Evolutionary conservation across 805 yeast genomes (phyloP).

Genomic region (Brettanomyces naardenensis): DNA sequence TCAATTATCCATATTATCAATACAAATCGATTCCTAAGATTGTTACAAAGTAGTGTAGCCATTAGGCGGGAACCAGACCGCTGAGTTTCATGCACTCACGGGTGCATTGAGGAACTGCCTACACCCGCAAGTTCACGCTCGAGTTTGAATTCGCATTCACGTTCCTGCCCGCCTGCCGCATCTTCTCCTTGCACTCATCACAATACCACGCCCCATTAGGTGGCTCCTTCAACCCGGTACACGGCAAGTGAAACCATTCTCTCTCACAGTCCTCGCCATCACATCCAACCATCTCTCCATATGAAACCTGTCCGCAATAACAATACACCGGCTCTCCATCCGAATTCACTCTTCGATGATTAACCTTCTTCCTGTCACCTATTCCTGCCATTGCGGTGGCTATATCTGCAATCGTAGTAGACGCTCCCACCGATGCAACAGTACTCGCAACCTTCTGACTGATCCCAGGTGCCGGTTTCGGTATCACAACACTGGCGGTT

Average conservation of each 20-base stretch:
- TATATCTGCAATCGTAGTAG: slow-evolving; percentile 4
- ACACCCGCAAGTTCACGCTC: no score
- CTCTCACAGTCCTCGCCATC: slow-evolving; percentile 88
- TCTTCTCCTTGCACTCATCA: slow-evolving; percentile 44
- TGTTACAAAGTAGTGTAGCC: no score
- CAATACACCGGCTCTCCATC: slow-evolving; percentile 77
- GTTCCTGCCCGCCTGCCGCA: no score
- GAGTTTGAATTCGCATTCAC: no score
- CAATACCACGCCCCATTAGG: slow-evolving; percentile 87
- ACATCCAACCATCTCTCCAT: slow-evolving; percentile 99
- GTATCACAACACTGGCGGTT: no score
- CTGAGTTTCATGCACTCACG: no score
- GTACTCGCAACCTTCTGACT: background rate
- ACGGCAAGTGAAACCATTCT: slow-evolving; percentile 95
- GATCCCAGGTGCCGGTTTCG: background rate
- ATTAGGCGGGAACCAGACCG: no score
- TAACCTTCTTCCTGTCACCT: slow-evolving; percentile 1
- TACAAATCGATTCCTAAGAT: no score
- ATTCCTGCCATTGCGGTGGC: slow-evolving; percentile 3
- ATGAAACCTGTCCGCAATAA: slow-evolving; percentile 93
- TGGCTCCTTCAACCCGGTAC: slow-evolving; percentile 77
- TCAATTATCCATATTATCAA: no score
- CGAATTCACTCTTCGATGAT: slow-evolving; percentile 8
- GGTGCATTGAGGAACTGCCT: no score
- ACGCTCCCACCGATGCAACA: slow-evolving; percentile 2